Conservation (phyloP, 208 protist species). For the Phytomonas sp. region DNA sequence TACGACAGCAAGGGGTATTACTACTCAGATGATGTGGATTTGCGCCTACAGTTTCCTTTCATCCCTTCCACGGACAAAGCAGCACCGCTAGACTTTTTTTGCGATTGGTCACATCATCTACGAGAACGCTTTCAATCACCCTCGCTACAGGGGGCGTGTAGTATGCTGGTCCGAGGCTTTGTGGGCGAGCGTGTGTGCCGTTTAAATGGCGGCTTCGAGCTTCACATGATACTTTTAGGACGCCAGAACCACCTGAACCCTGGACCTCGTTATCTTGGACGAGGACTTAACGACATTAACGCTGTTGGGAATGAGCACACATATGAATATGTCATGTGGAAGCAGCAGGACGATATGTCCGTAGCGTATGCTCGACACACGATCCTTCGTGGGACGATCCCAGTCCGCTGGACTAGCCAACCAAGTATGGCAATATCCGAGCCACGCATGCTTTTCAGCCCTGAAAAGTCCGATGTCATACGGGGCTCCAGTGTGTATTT, state of each 20-base stretch:
- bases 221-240: slow-evolving; percentile 64
- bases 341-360: slow-evolving; percentile 22
- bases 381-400: slow-evolving; percentile 76
- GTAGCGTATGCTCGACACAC: slow-evolving; percentile 57
- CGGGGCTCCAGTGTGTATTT: slow-evolving; percentile 61
- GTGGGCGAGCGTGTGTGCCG: slow-evolving; percentile 35
- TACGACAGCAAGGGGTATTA: slow-evolving; percentile 71
- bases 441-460: slow-evolving; percentile 73
- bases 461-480: slow-evolving; percentile 52
- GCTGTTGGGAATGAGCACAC: slow-evolving; percentile 82
- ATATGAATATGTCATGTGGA: slow-evolving; percentile 85
- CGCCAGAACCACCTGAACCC: slow-evolving; percentile 77
- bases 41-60: slow-evolving; percentile 76
- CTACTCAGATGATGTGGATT: slow-evolving; percentile 66
- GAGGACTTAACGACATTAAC: slow-evolving; percentile 65
- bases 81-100: slow-evolving; percentile 31
- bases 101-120: slow-evolving; percentile 71
- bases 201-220: slow-evolving; percentile 29
- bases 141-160: slow-evolving; percentile 35
- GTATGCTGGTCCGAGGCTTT: slow-evolving; percentile 67
- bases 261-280: slow-evolving; percentile 68
- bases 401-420: slow-evolving; percentile 78
- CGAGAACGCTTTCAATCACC: slow-evolving; percentile 34
- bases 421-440: slow-evolving; percentile 58
- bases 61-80: slow-evolving; percentile 1